Evolutionary conservation across 345 rosid species (phyloP), one percentile per base, ranked within the genome.

Genomic region (Pseudoturritis turrita): DNA sequence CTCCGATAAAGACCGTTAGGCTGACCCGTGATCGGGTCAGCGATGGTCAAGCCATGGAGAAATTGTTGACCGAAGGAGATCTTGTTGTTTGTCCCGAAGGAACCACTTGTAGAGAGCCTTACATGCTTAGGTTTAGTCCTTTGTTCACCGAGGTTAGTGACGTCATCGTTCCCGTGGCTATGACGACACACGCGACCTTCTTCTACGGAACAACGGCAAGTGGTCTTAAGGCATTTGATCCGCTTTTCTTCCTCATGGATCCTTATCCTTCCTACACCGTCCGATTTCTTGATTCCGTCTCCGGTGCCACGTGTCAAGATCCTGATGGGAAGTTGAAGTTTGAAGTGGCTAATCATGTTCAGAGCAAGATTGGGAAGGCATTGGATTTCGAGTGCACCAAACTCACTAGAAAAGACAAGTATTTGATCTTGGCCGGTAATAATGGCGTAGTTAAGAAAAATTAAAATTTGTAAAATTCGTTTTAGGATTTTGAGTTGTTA

Each of bases 21-120:
- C 72, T 89, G 22, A 77, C 83, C 0, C 79, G 97, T 58, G 62
- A 91, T 73, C 79, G 92, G 19, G 80, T 71, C 12, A 59, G 54
- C 41, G 97, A 91, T 29, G 76, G 73, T 0, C 57, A 65, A 66
- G 72, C 83, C 51, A 86, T 91, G 85, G 66, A 70, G 50, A 70
- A 40, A 26, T 43, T 88, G 6, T 72, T 89, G 11, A 68, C 62
- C 4, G 78, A 83, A 70, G 91, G 89, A 22, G 87, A 89, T 69
- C 77, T 91, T 1, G 94, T 85, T 4, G 84, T 89, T 40, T 91
- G 92, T 33, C 97, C 96, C 0, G 97, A 91, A 81, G 97, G 97
- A 31, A 89, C 97, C 49, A 91, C 97, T 8, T 87, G 96, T 45
- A 78, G 97, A 63, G 94, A 91, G 55, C 92, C 94, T 11, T 81